Conservation (phyloP, 768 basidiomycete genomes). For the Lentinula guzmanii region DNA sequence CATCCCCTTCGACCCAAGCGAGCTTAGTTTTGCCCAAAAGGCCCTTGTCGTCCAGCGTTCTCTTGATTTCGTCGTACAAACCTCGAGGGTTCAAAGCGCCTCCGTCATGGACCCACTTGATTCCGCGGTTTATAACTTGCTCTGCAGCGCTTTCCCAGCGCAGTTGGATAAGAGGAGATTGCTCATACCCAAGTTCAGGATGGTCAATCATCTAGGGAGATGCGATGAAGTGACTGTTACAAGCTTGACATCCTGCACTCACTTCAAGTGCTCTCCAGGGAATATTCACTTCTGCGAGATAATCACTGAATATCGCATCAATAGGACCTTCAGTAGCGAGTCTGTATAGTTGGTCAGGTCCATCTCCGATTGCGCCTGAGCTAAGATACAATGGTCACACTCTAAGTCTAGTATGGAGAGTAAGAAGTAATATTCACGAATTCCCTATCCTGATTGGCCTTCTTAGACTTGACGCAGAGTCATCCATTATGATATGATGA, state of each 20-base stretch:
- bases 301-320: slow-evolving; percentile 5
- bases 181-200: slow-evolving; percentile 3
- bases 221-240: neutral
- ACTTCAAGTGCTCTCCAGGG: slow-evolving; percentile 5
- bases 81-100: slow-evolving; percentile 5
- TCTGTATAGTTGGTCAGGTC: slow-evolving; percentile 1
- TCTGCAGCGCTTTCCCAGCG: neutral
- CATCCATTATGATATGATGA: neutral
- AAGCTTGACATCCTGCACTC: neutral
- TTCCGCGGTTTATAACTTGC: neutral
- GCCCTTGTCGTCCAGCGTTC: neutral
- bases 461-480: neutral
- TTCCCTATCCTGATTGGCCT: slow-evolving; percentile 3
- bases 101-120: slow-evolving; percentile 1
- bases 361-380: slow-evolving; percentile 6
- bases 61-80: slow-evolving; percentile 4
- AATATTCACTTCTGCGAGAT: slow-evolving; percentile 5
- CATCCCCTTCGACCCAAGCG: slow-evolving; percentile 5
- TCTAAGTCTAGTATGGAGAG: neutral
- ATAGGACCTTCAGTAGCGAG: slow-evolving; percentile 3
- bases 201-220: neutral
- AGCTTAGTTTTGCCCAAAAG: neutral
- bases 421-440: neutral
- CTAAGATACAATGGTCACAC: neutral
- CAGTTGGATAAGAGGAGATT: neutral